Evolutionary conservation across 441 rosid genomes (phyloP).

Genomic region (Euphorbia schlechtendalii): DNA sequence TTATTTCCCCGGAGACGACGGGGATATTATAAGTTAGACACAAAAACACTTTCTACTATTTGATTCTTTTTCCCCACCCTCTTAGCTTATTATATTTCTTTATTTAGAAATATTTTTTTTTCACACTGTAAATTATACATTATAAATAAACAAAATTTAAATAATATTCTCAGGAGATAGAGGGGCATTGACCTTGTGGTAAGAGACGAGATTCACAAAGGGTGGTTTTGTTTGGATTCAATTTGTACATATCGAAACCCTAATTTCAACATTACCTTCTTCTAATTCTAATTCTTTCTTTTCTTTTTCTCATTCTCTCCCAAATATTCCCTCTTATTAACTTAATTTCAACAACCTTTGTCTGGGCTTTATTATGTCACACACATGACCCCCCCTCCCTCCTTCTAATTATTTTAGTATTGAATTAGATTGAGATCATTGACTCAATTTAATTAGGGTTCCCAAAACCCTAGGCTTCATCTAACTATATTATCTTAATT

Average conservation of each 20-base stretch:
- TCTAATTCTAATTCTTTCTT: conserved; percentile 43
- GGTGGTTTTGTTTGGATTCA: conserved; percentile 42
- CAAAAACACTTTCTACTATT: conserved; percentile 21
- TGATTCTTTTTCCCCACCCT: conserved; percentile 24
- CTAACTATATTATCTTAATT: conserved; percentile 21
- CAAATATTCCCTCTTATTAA: conserved; percentile 52
- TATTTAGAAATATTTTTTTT: too few relatives aligned
- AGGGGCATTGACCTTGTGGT: conserved; percentile 32
- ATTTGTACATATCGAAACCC: conserved; percentile 34
- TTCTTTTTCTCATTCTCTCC: conserved; percentile 41
- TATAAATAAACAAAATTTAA: neutral
- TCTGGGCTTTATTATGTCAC: conserved; percentile 18
- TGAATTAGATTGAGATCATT: neutral
- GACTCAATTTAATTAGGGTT: conserved; percentile 17
- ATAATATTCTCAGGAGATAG: neutral
- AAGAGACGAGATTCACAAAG: conserved; percentile 39
- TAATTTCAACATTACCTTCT: conserved; percentile 28
- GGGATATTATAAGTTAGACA: conserved; percentile 39
- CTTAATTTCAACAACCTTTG: conserved; percentile 20
- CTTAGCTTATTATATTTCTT: too few relatives aligned
- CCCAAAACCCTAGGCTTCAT: conserved; percentile 40
- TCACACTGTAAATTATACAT: too few relatives aligned
- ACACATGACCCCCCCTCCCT: neutral
- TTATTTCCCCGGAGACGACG: conserved; percentile 52
- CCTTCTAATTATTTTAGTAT: too few relatives aligned